These are phyloP conservation scores for Apiospora hydei DNA, from an alignment of 2,329 filamentous ascomycete species.

Conservation along the genomic window DNA sequence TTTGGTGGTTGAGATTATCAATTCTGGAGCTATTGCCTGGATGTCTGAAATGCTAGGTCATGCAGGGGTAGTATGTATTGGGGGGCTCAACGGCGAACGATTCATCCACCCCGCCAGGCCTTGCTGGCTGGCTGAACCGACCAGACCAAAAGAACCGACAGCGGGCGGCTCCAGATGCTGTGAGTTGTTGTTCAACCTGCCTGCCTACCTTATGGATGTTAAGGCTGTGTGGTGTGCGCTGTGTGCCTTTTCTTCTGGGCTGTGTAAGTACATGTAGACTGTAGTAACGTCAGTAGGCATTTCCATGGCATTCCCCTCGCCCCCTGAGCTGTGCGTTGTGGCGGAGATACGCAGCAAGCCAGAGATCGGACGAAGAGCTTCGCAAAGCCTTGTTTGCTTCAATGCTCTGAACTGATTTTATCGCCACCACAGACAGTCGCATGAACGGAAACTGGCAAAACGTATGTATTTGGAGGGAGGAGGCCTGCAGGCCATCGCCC, in stretches of 20 bases:
- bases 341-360: constrained; percentile 1
- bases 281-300: neutral
- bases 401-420: neutral
- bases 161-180: too few relatives aligned
- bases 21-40: neutral
- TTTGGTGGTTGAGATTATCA: neutral
- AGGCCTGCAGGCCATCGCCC: neutral
- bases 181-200: too few relatives aligned
- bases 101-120: neutral
- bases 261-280: neutral
- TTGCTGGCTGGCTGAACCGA: neutral
- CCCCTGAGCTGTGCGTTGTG: neutral
- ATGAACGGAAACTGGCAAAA: neutral
- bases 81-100: neutral
- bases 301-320: constrained; percentile 15
- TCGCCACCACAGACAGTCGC: neutral
- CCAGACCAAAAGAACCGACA: too few relatives aligned
- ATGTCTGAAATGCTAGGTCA: neutral
- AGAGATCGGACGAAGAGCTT: constrained; percentile 18
- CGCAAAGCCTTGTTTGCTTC: constrained; percentile 18
- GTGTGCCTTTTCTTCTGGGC: neutral
- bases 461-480: neutral
- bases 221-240: too few relatives aligned
- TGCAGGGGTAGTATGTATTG: neutral
- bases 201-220: too few relatives aligned